Conservation (phyloP, 306 rosid genomes). For the Medicago ruthenica region DNA sequence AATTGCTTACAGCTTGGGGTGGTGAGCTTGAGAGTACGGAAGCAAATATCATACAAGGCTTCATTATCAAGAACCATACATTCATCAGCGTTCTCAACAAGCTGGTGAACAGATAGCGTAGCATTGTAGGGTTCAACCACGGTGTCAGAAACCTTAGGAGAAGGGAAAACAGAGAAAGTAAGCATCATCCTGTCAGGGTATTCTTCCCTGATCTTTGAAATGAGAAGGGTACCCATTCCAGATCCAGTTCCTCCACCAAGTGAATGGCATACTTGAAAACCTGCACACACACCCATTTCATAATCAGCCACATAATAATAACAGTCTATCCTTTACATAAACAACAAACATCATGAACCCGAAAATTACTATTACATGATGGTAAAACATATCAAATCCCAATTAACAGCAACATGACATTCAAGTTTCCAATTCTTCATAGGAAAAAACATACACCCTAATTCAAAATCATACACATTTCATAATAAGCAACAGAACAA, state of each 20-base stretch:
- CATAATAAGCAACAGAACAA: too few relatives aligned
- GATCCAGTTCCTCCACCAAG: conserved; percentile 29
- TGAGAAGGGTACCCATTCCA: conserved; percentile 25
- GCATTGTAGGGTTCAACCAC: conserved; percentile 25
- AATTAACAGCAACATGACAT: too few relatives aligned
- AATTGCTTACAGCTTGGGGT: conserved; percentile 18
- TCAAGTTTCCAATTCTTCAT: too few relatives aligned
- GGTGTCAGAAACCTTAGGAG: conserved; percentile 16
- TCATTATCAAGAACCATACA: conserved; percentile 27
- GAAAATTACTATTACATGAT: too few relatives aligned
- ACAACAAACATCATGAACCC: not conserved
- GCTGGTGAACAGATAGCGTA: conserved; percentile 20
- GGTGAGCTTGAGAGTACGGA: conserved; percentile 28
- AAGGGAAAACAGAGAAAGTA: not conserved
- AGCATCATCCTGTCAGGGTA: conserved; percentile 28
- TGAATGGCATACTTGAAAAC: conserved; percentile 19
- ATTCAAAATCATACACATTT: too few relatives aligned
- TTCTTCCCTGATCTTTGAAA: conserved; percentile 26
- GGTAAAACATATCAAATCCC: too few relatives aligned
- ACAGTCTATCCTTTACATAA: not conserved
- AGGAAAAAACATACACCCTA: too few relatives aligned
- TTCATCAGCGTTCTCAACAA: conserved; percentile 10
- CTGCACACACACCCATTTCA: conserved; percentile 7
- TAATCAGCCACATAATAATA: not conserved
- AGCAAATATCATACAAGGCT: conserved; percentile 27